A percentile compares a stretch with the other conserved stretches of the same genome.
Conservation (phyloP, 805 yeast genomes). For the Kazachstania taianensis region DNA sequence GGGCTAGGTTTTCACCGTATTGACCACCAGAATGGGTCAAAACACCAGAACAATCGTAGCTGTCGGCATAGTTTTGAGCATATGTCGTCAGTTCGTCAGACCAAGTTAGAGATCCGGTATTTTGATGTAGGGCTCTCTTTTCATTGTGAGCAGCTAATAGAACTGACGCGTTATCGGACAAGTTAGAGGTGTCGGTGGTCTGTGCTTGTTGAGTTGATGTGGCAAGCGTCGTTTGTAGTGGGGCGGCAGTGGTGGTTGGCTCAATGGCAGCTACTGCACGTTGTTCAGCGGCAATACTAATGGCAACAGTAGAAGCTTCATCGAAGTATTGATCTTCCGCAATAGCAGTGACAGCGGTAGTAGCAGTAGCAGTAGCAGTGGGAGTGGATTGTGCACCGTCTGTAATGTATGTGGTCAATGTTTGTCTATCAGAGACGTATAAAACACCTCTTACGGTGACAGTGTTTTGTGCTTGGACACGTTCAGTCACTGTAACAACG, state of each 20-base stretch:
- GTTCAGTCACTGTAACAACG: slow-evolving; percentile 23
- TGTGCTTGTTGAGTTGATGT: not conserved
- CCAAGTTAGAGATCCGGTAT: slow-evolving; percentile 40
- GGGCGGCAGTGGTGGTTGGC: slow-evolving; percentile 4
- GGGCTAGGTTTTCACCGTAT: slow-evolving; percentile 70
- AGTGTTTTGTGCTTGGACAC: slow-evolving; percentile 18
- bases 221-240: slow-evolving; percentile 1
- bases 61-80: slow-evolving; percentile 42
- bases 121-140: slow-evolving; percentile 8
- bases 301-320: slow-evolving; percentile 2
- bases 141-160: slow-evolving; percentile 7
- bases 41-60: slow-evolving; percentile 44
- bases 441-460: slow-evolving; percentile 23
- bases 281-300: slow-evolving; percentile 8
- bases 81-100: slow-evolving; percentile 34
- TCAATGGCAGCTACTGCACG: slow-evolving; percentile 7
- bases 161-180: slow-evolving; percentile 12
- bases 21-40: slow-evolving; percentile 45
- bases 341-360: slow-evolving; percentile 10
- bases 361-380: slow-evolving; percentile 8
- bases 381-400: slow-evolving; percentile 9
- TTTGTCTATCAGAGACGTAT: slow-evolving; percentile 18
- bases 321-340: slow-evolving; percentile 1
- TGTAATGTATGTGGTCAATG: slow-evolving; percentile 19
- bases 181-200: slow-evolving; percentile 13